Evolutionary conservation across 345 rosid species (phyloP), one percentile per base, ranked within the genome.

Genomic region (Eucalyptus fibrosa): DNA sequence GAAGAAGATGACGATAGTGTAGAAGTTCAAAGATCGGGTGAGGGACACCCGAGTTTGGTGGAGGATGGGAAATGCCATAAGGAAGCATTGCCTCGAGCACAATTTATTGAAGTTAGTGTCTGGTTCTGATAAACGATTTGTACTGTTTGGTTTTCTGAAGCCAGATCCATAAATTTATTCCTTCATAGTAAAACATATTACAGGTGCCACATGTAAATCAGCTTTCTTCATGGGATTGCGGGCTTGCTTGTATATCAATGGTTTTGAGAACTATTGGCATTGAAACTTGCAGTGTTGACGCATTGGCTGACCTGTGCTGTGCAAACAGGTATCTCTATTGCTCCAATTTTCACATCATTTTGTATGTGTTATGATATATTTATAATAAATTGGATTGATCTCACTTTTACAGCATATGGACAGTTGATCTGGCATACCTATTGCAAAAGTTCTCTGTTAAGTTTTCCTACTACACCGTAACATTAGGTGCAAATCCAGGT

Each of bases 191-290:
- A 77, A 77, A 77, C 47, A 40, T 40, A 40, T 49, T 53, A 37
- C 92, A 98, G 99, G 98, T 97, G 55, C 97, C 98, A 32, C 98
- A 95, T 87, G 89, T 96, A 88, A 96, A 94, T 88, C 99, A 97
- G 94, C 89, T 95, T 89, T 93, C 90, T 90, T 94, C 97, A 42
- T 97, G 99, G 99, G 99, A 97, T 89, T 97, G 99, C 82, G 99
- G 99, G 50, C 95, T 97, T 82, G 99, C 99, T 92, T 98, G 99
- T 91, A 95, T 96, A 89, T 92, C 93, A 69, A 97, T 98, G 99
- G 96, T 92, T 90, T 93, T 98, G 93, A 95, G 94, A 92, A 93
- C 96, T 4, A 89, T 93, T 91, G 99, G 99, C 88, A 90, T 95
- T 89, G 72, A 90, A 30, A 91, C 88, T 87, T 96, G 96, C 92